phyloP scores from a whole-genome alignment of 345 rosid species.

The Brassica carinata region DNA sequence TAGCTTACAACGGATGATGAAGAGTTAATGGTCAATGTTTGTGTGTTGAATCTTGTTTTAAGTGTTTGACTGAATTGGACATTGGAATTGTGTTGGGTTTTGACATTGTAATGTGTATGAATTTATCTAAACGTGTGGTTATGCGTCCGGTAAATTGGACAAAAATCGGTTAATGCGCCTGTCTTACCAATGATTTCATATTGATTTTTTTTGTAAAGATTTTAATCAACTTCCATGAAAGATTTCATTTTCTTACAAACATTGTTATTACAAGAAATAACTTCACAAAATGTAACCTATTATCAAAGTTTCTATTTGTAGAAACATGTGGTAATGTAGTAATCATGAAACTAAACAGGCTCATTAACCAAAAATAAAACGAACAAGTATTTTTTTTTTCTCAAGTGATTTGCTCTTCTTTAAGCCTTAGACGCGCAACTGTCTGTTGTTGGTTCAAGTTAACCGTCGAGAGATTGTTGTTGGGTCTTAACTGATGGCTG shows the following conservation, averaged over 20 bases:
- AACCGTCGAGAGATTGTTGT: slow-evolving; percentile 28
- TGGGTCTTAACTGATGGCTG: slow-evolving; percentile 55
- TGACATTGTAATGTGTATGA: slow-evolving; percentile 4
- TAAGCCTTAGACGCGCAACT: slow-evolving; percentile 53
- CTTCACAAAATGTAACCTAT: slow-evolving; percentile 2
- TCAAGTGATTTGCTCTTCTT: slow-evolving; percentile 65
- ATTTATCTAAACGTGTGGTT: background rate
- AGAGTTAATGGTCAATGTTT: slow-evolving; percentile 1
- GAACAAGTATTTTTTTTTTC: background rate
- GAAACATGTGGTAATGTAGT: slow-evolving; percentile 16
- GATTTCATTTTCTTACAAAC: background rate
- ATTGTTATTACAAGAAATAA: slow-evolving; percentile 4
- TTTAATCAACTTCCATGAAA: background rate
- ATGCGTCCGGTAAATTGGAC: background rate
- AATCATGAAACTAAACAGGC: slow-evolving; percentile 30
- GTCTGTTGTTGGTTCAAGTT: slow-evolving; percentile 55
- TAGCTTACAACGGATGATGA: slow-evolving; percentile 32
- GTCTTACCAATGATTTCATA: too few relatives aligned
- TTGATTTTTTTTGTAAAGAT: background rate
- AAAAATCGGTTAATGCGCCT: too few relatives aligned
- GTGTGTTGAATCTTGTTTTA: background rate
- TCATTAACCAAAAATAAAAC: slow-evolving; percentile 11
- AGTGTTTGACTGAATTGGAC: background rate
- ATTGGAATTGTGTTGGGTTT: background rate
- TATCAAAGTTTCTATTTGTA: slow-evolving; percentile 14